These are phyloP conservation scores for Lyophyllum semitale DNA, from an alignment of 768 basidiomycete species.

Conservation along the genomic window DNA sequence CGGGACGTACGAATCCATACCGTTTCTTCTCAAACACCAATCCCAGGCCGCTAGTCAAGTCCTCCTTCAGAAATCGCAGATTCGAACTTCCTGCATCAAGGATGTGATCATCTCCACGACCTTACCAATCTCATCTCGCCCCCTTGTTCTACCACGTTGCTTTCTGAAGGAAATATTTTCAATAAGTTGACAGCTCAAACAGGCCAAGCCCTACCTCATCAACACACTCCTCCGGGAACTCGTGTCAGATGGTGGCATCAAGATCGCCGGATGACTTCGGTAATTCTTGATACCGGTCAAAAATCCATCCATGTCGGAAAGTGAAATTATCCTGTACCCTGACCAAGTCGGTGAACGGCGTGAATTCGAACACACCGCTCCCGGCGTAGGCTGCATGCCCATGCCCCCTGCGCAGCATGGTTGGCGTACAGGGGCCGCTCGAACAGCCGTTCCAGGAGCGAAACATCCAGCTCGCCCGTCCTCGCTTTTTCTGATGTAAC, in stretches of 20 bases:
- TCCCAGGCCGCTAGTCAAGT: conserved; percentile 50
- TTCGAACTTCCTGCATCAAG: no score
- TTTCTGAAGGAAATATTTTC: no score
- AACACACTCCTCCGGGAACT: conserved; percentile 42
- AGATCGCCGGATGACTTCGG: conserved; percentile 51
- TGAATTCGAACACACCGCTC: conserved; percentile 15
- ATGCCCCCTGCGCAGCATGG: conserved; percentile 18
- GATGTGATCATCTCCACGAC: no score
- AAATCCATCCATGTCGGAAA: background rate
- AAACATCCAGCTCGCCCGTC: conserved; percentile 46
- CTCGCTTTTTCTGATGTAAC: conserved; percentile 47
- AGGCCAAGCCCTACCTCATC: conserved; percentile 43
- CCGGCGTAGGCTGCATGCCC: background rate
- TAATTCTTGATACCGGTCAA: conserved; percentile 36
- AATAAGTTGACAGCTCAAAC: no score
- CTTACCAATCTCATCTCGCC: no score
- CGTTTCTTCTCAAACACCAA: conserved; percentile 48
- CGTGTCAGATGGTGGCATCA: conserved; percentile 52
- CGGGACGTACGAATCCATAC: conserved; percentile 22
- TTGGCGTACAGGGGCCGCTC: conserved; percentile 41
- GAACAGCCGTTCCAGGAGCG: conserved; percentile 49
- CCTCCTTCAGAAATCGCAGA: no score
- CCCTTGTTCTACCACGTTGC: no score
- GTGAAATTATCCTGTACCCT: conserved; percentile 30
- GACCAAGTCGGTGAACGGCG: conserved; percentile 43